Evolutionary conservation across 768 basidiomycete genomes (phyloP).

Genomic region (Collybia sp.): DNA sequence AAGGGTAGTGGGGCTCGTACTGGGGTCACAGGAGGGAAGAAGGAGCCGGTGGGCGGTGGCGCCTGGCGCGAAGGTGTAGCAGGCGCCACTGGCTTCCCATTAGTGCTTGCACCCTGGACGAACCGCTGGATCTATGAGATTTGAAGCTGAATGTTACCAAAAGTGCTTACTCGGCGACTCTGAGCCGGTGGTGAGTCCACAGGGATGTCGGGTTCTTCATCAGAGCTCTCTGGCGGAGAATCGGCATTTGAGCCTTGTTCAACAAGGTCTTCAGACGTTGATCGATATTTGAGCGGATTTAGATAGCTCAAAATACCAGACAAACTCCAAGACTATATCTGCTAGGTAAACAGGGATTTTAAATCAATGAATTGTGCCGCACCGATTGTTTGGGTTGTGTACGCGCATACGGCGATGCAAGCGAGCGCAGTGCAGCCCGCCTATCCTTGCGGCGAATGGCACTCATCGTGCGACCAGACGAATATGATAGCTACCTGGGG

Average conservation of each 20-base stretch:
- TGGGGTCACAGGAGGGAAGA: conserved; percentile 4
- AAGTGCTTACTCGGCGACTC: conserved; percentile 19
- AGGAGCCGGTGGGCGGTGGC: conserved; percentile 4
- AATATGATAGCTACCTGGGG: conserved; percentile 7
- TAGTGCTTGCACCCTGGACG: conserved; percentile 9
- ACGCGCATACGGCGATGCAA: conserved; percentile 56
- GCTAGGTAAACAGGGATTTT: conserved; percentile 4
- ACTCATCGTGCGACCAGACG: conserved; percentile 41
- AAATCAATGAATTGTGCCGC: conserved; percentile 10
- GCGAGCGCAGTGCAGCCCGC: conserved; percentile 25
- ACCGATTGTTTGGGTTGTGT: conserved; percentile 43
- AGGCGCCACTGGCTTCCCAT: conserved; percentile 2
- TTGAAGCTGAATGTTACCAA: neutral
- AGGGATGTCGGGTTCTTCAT: conserved; percentile 9
- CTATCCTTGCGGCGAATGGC: conserved; percentile 45
- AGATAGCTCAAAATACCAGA: conserved; percentile 44
- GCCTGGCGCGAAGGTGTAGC: conserved; percentile 5
- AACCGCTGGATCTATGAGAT: conserved; percentile 10
- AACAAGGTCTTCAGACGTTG: conserved; percentile 13
- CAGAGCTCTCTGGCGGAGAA: conserved; percentile 13
- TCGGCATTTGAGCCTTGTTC: conserved; percentile 12
- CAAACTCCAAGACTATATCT: conserved; percentile 45
- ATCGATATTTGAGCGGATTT: conserved; percentile 40
- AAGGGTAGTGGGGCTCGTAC: conserved; percentile 1
- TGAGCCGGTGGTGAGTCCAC: conserved; percentile 16